Conservation (phyloP, 2,329 filamentous ascomycete genomes). For the Pestalotiopsis sp. region DNA sequence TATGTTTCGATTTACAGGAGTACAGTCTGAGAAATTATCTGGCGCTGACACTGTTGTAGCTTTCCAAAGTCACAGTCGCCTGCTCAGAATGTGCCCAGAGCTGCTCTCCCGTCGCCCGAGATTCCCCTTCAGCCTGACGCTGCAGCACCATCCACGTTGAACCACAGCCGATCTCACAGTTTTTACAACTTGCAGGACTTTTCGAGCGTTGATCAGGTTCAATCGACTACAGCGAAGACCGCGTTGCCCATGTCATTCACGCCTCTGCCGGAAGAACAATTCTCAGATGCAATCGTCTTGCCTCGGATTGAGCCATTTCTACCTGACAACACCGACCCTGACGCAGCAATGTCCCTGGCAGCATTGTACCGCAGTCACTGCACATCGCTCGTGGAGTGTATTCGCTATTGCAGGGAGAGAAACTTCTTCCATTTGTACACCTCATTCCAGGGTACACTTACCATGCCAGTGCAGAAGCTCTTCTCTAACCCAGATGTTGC, state of each 20-base stretch:
- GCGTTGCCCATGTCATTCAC: constrained; percentile 62
- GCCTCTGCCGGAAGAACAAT: constrained; percentile 54
- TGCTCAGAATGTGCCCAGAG: constrained; percentile 19
- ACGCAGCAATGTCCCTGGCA: constrained; percentile 81
- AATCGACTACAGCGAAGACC: constrained; percentile 60
- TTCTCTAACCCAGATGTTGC: constrained; percentile 80
- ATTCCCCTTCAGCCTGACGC: constrained; percentile 32
- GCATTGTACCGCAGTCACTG: constrained; percentile 93
- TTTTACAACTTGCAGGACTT: constrained; percentile 63
- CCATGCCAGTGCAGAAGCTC: constrained; percentile 93
- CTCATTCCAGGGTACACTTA: constrained; percentile 94
- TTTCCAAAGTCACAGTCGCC: constrained; percentile 33
- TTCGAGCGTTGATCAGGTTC: constrained; percentile 58
- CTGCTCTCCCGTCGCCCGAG: constrained; percentile 40
- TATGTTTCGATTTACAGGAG: constrained; percentile 31
- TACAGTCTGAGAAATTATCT: not conserved
- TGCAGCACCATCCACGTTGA: constrained; percentile 22
- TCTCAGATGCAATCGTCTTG: constrained; percentile 72
- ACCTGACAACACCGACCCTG: constrained; percentile 78
- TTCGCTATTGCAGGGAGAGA: constrained; percentile 95
- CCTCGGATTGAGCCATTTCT: constrained; percentile 85
- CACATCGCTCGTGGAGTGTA: constrained; percentile 91
- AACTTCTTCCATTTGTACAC: constrained; percentile 94
- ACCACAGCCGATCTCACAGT: constrained; percentile 43
- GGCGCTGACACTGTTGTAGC: constrained; percentile 30